These are phyloP conservation scores for Turnera subulata DNA, from an alignment of 345 rosid genomes.

Conservation along the genomic window DNA sequence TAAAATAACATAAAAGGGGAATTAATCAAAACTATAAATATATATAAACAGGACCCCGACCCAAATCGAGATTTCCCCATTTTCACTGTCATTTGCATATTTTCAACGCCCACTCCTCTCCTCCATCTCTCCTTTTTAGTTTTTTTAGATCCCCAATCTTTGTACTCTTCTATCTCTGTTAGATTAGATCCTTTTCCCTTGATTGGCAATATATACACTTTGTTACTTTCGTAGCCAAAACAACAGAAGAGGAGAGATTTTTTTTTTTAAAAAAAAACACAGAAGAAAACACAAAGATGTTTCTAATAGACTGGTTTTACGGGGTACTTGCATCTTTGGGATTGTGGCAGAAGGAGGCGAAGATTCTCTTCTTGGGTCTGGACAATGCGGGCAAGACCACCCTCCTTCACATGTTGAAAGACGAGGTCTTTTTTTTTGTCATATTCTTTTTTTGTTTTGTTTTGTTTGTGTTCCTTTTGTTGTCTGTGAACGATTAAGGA, in stretches of 20 bases:
- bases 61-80: no score
- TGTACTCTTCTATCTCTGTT: background rate
- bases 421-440: constrained; percentile 17
- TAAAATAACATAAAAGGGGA: no score
- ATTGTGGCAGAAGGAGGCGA: constrained; percentile 34
- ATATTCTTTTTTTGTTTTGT: background rate
- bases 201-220: no score
- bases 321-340: constrained; percentile 37
- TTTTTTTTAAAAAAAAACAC: no score
- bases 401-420: constrained; percentile 38
- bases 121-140: background rate
- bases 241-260: no score
- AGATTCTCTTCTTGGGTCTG: constrained; percentile 31
- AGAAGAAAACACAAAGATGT: constrained; percentile 10
- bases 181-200: background rate
- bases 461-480: background rate
- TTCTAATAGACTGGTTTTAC: constrained; percentile 33
- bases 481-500: no score
- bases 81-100: background rate
- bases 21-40: no score
- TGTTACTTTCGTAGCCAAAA: no score
- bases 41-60: no score
- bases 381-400: constrained; percentile 37
- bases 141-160: background rate
- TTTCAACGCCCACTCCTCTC: background rate